phyloP scores from a whole-genome alignment of 2,329 filamentous ascomycete species.

The Botrytis fabae region DNA sequence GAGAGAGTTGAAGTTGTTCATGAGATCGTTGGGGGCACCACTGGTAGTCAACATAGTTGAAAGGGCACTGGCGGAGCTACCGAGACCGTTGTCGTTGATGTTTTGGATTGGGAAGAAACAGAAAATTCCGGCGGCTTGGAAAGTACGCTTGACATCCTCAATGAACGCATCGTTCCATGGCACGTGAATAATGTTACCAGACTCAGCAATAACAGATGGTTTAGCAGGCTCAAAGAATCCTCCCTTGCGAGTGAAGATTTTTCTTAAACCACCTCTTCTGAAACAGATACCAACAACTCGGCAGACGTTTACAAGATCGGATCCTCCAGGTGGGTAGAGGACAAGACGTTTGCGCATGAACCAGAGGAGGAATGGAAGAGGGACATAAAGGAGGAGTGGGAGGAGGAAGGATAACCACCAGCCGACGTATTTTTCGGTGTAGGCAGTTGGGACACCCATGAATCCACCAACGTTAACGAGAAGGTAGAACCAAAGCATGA shows the following conservation, averaged over 20 bases:
- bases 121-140: conserved; percentile 70
- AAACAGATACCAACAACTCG: conserved; percentile 46
- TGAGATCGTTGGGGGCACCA: conserved; percentile 74
- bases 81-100: conserved; percentile 47
- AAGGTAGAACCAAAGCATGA: conserved; percentile 58
- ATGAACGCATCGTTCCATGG: conserved; percentile 81
- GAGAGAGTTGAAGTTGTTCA: conserved; percentile 75
- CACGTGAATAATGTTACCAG: conserved; percentile 65
- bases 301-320: conserved; percentile 49
- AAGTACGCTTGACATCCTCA: conserved; percentile 70
- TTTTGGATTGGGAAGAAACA: conserved; percentile 51
- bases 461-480: conserved; percentile 66
- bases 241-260: conserved; percentile 49
- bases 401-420: conserved; percentile 50
- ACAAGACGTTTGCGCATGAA: conserved; percentile 46
- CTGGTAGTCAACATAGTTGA: conserved; percentile 63
- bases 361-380: conserved; percentile 54
- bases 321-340: conserved; percentile 49
- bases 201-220: conserved; percentile 60
- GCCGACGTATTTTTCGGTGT: conserved; percentile 50
- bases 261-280: conserved; percentile 62
- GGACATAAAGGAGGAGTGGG: conserved; percentile 60
- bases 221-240: conserved; percentile 69
- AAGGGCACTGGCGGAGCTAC: conserved; percentile 50
- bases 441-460: conserved; percentile 47